phyloP scores from a whole-genome alignment of 192 early-diverging fungal genomes.

The Podila verticillata region DNA sequence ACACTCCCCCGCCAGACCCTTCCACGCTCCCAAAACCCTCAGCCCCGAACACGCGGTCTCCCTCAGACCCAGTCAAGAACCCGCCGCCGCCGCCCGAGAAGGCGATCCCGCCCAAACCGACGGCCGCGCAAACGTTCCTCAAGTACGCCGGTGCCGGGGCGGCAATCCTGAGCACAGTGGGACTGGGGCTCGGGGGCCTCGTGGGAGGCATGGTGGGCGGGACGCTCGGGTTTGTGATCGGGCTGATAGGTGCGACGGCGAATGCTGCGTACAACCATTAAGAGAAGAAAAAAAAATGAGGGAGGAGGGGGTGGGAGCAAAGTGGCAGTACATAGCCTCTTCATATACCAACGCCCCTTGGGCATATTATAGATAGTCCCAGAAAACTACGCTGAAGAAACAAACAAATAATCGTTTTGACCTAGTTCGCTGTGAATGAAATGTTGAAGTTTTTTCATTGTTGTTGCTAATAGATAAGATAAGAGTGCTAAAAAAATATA shows the following conservation, averaged over 20 bases:
- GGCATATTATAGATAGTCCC: too few species aligned
- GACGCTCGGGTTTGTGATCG: not conserved
- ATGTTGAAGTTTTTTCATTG: too few species aligned
- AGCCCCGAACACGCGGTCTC: not conserved
- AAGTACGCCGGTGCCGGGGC: conserved; percentile 18
- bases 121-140: not conserved
- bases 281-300: not conserved
- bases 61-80: not conserved
- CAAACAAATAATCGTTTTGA: too few species aligned
- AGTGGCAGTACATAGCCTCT: not conserved
- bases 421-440: too few species aligned
- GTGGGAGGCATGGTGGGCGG: conserved; percentile 22
- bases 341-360: not conserved
- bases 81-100: not conserved
- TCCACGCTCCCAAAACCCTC: not conserved
- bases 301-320: not conserved
- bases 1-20: not conserved
- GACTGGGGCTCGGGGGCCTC: conserved; percentile 12
- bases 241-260: not conserved
- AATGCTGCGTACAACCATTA: not conserved
- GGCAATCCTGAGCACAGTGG: conserved; percentile 7
- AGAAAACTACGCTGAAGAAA: too few species aligned
- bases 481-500: too few species aligned
- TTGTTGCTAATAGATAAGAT: too few species aligned
- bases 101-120: not conserved